Conservation (phyloP, 2,329 filamentous ascomycete genomes). For the Aspergillus cejpii region DNA sequence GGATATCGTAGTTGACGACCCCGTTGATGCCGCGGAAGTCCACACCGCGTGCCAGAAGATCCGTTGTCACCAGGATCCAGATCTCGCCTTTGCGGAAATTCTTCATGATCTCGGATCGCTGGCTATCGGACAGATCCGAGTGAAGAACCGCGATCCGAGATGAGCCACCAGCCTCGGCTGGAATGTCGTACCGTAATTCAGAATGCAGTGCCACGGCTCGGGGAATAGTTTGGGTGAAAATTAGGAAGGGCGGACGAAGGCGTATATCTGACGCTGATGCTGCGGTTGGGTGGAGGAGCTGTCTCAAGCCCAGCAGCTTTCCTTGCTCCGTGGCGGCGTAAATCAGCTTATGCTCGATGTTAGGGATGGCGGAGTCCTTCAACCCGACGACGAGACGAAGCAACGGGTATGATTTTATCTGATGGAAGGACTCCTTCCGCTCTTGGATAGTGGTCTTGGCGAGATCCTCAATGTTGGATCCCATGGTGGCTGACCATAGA, state of each 20-base stretch:
- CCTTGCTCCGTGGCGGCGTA: conserved; percentile 92
- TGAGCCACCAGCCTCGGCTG: conserved; percentile 75
- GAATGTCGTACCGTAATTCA: conserved; percentile 91
- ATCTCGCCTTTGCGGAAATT: conserved; percentile 86
- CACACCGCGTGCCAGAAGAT: conserved; percentile 82
- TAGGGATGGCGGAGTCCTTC: conserved; percentile 91
- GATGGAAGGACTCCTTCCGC: conserved; percentile 36
- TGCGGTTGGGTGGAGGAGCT: conserved; percentile 72
- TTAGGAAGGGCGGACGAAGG: conserved; percentile 79
- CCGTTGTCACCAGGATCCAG: conserved; percentile 94
- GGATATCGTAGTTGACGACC: conserved; percentile 96
- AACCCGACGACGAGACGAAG: conserved; percentile 88
- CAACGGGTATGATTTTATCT: conserved; percentile 43
- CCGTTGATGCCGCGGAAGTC: conserved; percentile 94
- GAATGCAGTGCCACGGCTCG: conserved; percentile 79
- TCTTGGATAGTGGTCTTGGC: conserved; percentile 60
- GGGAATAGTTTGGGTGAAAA: conserved; percentile 94
- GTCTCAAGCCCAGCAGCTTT: conserved; percentile 83
- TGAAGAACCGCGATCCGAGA: conserved; percentile 84
- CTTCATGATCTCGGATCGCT: conserved; percentile 74
- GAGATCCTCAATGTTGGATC: conserved; percentile 79
- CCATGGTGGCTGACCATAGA: conserved; percentile 96
- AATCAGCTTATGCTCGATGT: conserved; percentile 77
- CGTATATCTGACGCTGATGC: conserved; percentile 42
- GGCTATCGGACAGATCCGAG: conserved; percentile 69